Evolutionary conservation across 2,329 filamentous ascomycete species (phyloP), one percentile per base, ranked within the genome.

Genomic region (Xylariaceae sp.): DNA sequence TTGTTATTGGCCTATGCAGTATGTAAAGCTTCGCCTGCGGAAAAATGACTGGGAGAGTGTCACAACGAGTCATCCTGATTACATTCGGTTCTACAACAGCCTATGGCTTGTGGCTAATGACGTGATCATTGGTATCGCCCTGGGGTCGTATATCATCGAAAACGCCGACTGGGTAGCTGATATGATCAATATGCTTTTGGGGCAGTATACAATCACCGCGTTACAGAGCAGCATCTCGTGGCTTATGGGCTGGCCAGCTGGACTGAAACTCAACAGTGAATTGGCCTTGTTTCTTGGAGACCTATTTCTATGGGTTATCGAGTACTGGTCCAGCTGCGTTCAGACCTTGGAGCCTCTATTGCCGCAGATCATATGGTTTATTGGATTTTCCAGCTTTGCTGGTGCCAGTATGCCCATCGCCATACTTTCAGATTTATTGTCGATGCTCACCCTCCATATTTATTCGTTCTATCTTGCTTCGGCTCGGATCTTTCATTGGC

Each of bases 41-140:
- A 95, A 96, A 68, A 86, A 87, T 58, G 91, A 96, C 64, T 97
- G 94, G 93, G 90, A 92, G 53, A 97, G 93, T 70, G 89, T 97
- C 50, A 97, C 92, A 0, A 94, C 88, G 41, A 96, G 88, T 64
- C 93, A 99, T 71, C 91, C 93, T 0, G 94, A 99, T 71, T 99
- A 99, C 71, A 99, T 99, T 62, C 88, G 94, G 13, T 99, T 99
- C 73, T 99, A 97, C 76, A 99, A 99, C 72, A 97, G 92, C 67
- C 78, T 99, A 4, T 99, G 94, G 94, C 88, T 99, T 7, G 94
- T 99, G 18, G 92, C 92, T 24, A 99, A 99, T 75, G 94, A 99
- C 74, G 89, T 99, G 40, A 99, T 99, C 60, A 97, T 99, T 55
- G 95, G 94, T 21, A 97, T 99, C 62, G 94, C 94, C 1, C 75